Base-by-base conservation (phyloP, 768 basidiomycete genomes). In the Trametes sanguinea region DNA sequence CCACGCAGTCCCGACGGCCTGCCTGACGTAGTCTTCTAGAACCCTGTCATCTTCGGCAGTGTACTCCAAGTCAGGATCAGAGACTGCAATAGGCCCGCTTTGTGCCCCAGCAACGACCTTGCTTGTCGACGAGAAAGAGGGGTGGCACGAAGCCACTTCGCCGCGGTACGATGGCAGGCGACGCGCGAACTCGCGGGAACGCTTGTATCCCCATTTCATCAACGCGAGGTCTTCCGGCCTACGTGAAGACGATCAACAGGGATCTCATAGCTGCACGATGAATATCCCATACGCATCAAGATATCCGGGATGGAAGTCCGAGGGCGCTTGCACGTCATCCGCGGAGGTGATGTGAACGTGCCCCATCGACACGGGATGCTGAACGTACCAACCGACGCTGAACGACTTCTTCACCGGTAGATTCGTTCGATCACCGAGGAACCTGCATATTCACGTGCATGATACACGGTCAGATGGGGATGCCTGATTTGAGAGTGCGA, bases 121-220 rank as follows among this genome's bases (percentile, higher is more conserved):
- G 46, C 76, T 71, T 37, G 67, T 71, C 3, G 59, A 50, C 0
- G 71, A 43, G 45, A 80, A 80, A 1, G 39, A 10, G 0, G 78
- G 78, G 47, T 75, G 74, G 6, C 57, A 6, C 4, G 45, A 47
- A 0, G 65, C 43, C 11, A 68, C 59, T 51, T 77, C 76, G 33
- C 77, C 77, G 9, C 74, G 71, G 53, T 78, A 79, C 33, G 65
- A 68, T 22, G 74, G 67, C 78, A 86, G 83, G 16, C 87, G 82
- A 29, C 87, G 78, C 4, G 76, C 74, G 5, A 84, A 68, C 72
- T 89, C 86, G 4, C 86, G 78, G 2, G 71, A 57, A 51, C 77
- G 78, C 65, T 88, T 89, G 72, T 88, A 88, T 0, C 70, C 76
- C 78, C 82, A 83, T 54, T 75, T 75, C 54, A 86, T 64, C 27